Percentiles rank a stretch among this genome's conserved stretches.
These are phyloP conservation scores for Heterobasidion parviporum DNA, from an alignment of 1,284 basidiomycete species.

Conservation along the genomic window DNA sequence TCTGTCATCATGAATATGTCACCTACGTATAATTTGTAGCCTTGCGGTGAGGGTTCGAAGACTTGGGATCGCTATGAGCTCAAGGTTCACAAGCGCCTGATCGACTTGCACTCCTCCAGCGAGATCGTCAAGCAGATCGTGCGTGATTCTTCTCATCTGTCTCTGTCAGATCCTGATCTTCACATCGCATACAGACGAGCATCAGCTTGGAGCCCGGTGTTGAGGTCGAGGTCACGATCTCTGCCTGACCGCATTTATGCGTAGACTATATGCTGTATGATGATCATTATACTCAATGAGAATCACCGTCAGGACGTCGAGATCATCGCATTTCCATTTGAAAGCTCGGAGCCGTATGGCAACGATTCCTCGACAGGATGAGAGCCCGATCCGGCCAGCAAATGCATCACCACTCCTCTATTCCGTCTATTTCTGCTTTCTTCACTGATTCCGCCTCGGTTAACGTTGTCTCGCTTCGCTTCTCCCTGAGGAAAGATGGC, in stretches of 20 bases:
- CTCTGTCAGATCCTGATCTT: background rate
- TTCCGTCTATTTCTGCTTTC: too few relatives aligned
- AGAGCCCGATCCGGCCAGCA: too few relatives aligned
- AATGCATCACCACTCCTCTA: too few relatives aligned
- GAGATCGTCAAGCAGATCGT: conserved; percentile 99
- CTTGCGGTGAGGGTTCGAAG: conserved; percentile 99
- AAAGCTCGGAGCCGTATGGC: too few relatives aligned
- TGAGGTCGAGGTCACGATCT: conserved; percentile 99
- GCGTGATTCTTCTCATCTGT: conserved; percentile 23
- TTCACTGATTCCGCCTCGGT: too few relatives aligned
- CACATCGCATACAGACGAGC: conserved; percentile 60
- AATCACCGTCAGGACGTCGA: background rate
- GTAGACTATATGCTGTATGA: background rate
- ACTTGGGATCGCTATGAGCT: conserved; percentile 99
- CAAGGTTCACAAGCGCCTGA: conserved; percentile 99
- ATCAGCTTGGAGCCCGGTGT: conserved; percentile 99
- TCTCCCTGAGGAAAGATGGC: too few relatives aligned
- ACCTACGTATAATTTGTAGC: conserved; percentile 36
- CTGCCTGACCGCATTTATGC: conserved; percentile 30
- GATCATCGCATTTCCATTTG: too few relatives aligned
- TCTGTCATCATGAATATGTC: background rate
- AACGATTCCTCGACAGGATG: too few relatives aligned
- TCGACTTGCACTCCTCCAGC: conserved; percentile 97
- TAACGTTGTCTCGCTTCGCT: too few relatives aligned
- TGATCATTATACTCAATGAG: background rate